phyloP scores from a whole-genome alignment of 2,329 filamentous ascomycete genomes.

The Xylariaceae sp. region DNA sequence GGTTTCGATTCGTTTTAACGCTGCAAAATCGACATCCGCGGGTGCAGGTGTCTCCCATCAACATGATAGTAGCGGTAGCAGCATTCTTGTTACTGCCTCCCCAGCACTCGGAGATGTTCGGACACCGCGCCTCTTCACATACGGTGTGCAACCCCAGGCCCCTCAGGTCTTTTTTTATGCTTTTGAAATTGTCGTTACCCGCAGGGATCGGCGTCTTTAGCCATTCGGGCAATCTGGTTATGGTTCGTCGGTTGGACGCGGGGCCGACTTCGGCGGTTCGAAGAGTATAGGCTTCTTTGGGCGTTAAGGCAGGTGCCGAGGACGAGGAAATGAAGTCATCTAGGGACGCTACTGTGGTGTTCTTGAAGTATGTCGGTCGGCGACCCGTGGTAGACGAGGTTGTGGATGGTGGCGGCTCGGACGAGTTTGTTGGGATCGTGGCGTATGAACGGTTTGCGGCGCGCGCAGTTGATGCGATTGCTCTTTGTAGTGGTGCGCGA shows the following conservation, averaged over 20 bases:
- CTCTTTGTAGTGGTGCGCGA: conserved; percentile 25
- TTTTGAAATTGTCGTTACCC: conserved; percentile 78
- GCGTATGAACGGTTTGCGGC: conserved; percentile 21
- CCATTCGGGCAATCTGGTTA: conserved; percentile 82
- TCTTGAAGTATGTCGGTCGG: conserved; percentile 55
- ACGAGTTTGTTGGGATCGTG: conserved; percentile 22
- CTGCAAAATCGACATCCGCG: conserved; percentile 95
- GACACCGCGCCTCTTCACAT: conserved; percentile 94
- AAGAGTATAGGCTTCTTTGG: conserved; percentile 54
- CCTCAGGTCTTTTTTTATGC: conserved; percentile 88
- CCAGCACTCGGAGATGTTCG: conserved; percentile 98
- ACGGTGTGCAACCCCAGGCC: conserved; percentile 91
- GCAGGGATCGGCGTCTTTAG: conserved; percentile 92
- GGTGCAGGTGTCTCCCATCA: conserved; percentile 98
- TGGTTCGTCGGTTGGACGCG: conserved; percentile 57
- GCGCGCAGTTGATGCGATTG: conserved; percentile 16
- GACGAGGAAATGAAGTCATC: conserved; percentile 50
- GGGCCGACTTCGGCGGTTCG: conserved; percentile 62
- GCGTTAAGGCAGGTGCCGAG: conserved; percentile 36
- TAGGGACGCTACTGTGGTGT: conserved; percentile 52
- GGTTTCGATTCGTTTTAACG: conserved; percentile 79
- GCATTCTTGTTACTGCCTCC: conserved; percentile 82
- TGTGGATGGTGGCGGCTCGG: conserved; percentile 23
- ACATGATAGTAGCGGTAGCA: conserved; percentile 97
- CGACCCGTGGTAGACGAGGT: conserved; percentile 15